These are phyloP conservation scores for Pseudodiploospora longispora DNA, from an alignment of 2,329 filamentous ascomycete genomes.

Conservation along the genomic window DNA sequence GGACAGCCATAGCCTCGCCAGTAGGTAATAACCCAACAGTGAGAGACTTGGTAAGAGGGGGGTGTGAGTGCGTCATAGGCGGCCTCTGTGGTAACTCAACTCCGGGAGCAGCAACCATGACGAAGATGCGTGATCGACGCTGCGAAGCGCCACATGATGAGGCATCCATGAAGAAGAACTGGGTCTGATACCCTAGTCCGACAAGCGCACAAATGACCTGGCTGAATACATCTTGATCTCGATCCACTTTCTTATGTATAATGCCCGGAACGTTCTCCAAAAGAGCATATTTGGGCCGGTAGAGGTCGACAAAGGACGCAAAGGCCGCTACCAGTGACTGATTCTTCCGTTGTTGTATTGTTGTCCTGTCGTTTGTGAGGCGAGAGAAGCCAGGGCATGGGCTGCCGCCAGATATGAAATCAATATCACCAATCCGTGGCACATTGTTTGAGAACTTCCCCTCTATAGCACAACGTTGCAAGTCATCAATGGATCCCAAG, in stretches of 20 bases:
- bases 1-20: constrained; percentile 49
- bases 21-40: constrained; percentile 53
- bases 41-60: constrained; percentile 19
- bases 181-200: constrained; percentile 68
- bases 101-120: constrained; percentile 63
- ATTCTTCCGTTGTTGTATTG: constrained; percentile 52
- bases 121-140: constrained; percentile 58
- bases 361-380: constrained; percentile 51
- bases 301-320: constrained; percentile 65
- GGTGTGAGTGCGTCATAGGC: constrained; percentile 54
- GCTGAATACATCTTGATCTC: constrained; percentile 58
- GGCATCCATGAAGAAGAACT: constrained; percentile 60
- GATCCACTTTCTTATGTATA: constrained; percentile 37
- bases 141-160: constrained; percentile 63
- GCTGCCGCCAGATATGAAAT: constrained; percentile 63
- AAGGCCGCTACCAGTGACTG: constrained; percentile 73
- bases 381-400: constrained; percentile 71
- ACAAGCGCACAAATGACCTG: constrained; percentile 67
- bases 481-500: constrained; percentile 64
- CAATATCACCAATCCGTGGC: constrained; percentile 53
- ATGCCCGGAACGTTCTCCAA: constrained; percentile 71
- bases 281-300: constrained; percentile 64
- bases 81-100: constrained; percentile 48
- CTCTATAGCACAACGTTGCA: constrained; percentile 47
- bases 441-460: constrained; percentile 40